Evolutionary conservation across 495 filamentous ascomycete species (phyloP).

Genomic region (Pyrenula aspistea): DNA sequence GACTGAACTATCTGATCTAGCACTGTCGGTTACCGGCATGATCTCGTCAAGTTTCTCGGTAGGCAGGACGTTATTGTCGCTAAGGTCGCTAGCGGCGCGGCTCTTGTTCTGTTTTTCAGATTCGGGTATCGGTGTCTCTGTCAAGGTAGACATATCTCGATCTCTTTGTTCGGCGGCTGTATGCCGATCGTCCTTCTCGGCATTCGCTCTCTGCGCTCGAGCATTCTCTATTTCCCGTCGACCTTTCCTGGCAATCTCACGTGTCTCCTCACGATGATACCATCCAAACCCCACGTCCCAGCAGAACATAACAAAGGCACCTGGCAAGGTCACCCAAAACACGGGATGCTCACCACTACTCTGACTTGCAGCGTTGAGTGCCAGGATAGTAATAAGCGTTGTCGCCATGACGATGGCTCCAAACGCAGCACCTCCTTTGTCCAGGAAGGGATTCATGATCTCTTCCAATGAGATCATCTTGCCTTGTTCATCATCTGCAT

Average conservation of each 20-base stretch:
- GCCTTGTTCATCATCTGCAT: slow-evolving; percentile 29
- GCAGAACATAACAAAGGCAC: slow-evolving; percentile 48
- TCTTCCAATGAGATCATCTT: slow-evolving; percentile 48
- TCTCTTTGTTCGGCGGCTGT: slow-evolving; percentile 1
- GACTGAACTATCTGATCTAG: neutral
- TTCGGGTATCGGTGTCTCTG: neutral
- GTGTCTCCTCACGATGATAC: slow-evolving; percentile 42
- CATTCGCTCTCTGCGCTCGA: slow-evolving; percentile 19
- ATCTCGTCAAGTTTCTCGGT: neutral
- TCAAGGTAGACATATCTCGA: neutral
- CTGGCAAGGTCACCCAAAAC: slow-evolving; percentile 50
- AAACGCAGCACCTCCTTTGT: slow-evolving; percentile 47
- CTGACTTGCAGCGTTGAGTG: slow-evolving; percentile 42
- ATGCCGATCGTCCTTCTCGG: slow-evolving; percentile 8
- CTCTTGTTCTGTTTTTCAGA: neutral
- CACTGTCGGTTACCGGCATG: neutral
- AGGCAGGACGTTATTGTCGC: neutral
- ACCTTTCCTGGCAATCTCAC: slow-evolving; percentile 44
- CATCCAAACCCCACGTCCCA: slow-evolving; percentile 50
- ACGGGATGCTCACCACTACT: slow-evolving; percentile 33
- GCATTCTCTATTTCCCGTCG: slow-evolving; percentile 35
- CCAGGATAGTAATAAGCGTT: slow-evolving; percentile 45
- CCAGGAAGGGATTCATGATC: slow-evolving; percentile 59
- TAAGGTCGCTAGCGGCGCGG: neutral
- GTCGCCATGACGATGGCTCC: slow-evolving; percentile 48